These are phyloP conservation scores for Ceratocystis papillata DNA, from an alignment of 2,329 filamentous ascomycete species.

Conservation along the genomic window DNA sequence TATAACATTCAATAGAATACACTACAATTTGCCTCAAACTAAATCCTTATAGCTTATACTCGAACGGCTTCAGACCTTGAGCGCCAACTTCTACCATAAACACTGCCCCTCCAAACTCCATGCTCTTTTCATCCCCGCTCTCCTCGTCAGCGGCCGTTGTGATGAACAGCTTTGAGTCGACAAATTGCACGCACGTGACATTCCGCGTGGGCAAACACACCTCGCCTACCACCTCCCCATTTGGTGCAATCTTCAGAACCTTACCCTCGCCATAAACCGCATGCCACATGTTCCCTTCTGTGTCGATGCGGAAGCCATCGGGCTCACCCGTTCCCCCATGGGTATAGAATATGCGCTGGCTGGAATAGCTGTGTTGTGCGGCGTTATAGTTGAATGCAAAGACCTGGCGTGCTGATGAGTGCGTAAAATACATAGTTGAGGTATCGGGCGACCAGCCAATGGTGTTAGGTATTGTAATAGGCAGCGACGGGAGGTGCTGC, in stretches of 20 bases:
- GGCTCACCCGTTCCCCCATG: slow-evolving; percentile 55
- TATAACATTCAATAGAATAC: slow-evolving; percentile 17
- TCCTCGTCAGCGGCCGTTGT: slow-evolving; percentile 62
- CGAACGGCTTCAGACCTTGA: slow-evolving; percentile 50
- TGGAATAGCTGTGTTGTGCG: slow-evolving; percentile 52
- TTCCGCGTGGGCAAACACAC: slow-evolving; percentile 66
- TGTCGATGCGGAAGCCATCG: slow-evolving; percentile 77
- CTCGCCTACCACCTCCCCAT: slow-evolving; percentile 62
- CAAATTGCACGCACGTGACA: slow-evolving; percentile 72
- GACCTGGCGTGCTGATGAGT: slow-evolving; percentile 61
- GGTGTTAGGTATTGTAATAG: slow-evolving; percentile 76
- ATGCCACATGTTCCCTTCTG: slow-evolving; percentile 78
- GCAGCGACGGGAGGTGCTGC: slow-evolving; percentile 51
- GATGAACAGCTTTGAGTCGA: slow-evolving; percentile 63
- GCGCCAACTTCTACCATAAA: slow-evolving; percentile 71
- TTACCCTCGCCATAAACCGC: slow-evolving; percentile 69
- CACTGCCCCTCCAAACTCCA: slow-evolving; percentile 53
- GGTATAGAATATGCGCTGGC: slow-evolving; percentile 61
- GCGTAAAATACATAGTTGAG: slow-evolving; percentile 70
- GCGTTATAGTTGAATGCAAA: slow-evolving; percentile 63
- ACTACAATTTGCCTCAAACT: not conserved
- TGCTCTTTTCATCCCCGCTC: slow-evolving; percentile 51
- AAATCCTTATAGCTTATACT: slow-evolving; percentile 44
- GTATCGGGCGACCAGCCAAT: slow-evolving; percentile 67
- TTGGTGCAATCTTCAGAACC: slow-evolving; percentile 61